Conservation (phyloP, 2,329 filamentous ascomycete species). For the Plectosphaerella cucumerina region DNA sequence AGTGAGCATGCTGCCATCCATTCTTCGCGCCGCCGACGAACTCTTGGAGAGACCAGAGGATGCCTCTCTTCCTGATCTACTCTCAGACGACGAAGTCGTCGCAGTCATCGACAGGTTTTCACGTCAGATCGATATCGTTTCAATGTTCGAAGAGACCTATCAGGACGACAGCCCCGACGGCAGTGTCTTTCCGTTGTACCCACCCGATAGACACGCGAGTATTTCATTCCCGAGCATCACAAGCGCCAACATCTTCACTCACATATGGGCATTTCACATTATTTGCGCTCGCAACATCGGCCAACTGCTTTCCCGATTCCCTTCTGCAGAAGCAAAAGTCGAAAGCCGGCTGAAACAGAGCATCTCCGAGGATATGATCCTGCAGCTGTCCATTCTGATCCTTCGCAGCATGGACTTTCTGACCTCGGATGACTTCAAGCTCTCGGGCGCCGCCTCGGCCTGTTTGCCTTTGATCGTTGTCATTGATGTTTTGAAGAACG, state of each 20-base stretch:
- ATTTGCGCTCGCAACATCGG: constrained; percentile 26
- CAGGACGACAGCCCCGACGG: background rate
- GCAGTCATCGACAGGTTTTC: no score
- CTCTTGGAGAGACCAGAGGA: constrained; percentile 3
- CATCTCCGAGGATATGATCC: constrained; percentile 7
- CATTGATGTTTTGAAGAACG: background rate
- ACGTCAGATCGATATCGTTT: background rate
- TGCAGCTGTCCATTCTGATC: background rate
- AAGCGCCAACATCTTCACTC: constrained; percentile 29
- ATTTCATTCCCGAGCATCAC: constrained; percentile 29
- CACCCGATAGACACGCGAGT: background rate
- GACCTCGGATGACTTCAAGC: background rate
- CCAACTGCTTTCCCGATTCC: constrained; percentile 4
- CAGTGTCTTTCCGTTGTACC: background rate
- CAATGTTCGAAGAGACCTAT: constrained; percentile 8
- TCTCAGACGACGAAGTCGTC: background rate
- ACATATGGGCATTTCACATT: constrained; percentile 32
- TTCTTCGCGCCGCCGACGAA: constrained; percentile 17
- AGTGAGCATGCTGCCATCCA: constrained; percentile 20
- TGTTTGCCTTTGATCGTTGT: background rate
- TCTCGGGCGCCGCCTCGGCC: background rate
- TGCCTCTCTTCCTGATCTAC: background rate
- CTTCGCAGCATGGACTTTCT: background rate
- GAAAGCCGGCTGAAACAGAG: constrained; percentile 19
- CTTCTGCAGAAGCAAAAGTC: background rate